Evolutionary conservation across 2,329 filamentous ascomycete species (phyloP).

Genomic region (Colletotrichum sp.): DNA sequence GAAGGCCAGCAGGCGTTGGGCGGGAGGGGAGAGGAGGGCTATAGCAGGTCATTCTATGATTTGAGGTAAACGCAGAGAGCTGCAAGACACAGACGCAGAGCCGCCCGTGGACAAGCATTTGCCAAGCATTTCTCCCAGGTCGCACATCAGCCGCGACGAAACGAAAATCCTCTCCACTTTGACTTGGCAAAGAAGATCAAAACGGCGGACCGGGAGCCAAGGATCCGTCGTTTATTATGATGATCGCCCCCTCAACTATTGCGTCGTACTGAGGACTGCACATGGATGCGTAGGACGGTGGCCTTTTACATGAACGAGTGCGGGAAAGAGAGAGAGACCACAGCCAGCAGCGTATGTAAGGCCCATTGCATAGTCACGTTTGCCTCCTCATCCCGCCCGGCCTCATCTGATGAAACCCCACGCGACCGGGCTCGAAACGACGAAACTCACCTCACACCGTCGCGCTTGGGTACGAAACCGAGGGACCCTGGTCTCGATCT

Average conservation of each 20-base stretch:
- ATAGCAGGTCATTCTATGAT: background rate
- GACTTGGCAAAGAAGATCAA: slow-evolving; percentile 12
- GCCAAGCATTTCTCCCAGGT: background rate
- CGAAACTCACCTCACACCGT: slow-evolving; percentile 13
- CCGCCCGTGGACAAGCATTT: slow-evolving; percentile 9
- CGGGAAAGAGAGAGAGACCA: background rate
- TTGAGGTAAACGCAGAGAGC: background rate
- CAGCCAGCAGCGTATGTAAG: background rate
- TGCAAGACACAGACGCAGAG: background rate
- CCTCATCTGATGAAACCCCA: slow-evolving; percentile 14
- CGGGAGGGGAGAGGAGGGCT: background rate
- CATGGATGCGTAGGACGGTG: background rate
- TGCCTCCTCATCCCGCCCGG: background rate
- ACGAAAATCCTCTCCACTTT: background rate
- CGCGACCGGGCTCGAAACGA: slow-evolving; percentile 10
- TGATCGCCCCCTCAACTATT: background rate
- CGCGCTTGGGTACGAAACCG: background rate
- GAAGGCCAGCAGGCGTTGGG: background rate
- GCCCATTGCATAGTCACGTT: background rate
- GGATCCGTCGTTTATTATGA: background rate
- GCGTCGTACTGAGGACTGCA: background rate
- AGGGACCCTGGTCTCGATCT: background rate
- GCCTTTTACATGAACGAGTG: background rate
- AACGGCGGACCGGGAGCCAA: background rate
- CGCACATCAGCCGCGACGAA: slow-evolving; percentile 10